Evolutionary conservation across 208 protist species (phyloP), one percentile per base, ranked within the genome.

Genomic region (Trypanosoma melophagium): DNA sequence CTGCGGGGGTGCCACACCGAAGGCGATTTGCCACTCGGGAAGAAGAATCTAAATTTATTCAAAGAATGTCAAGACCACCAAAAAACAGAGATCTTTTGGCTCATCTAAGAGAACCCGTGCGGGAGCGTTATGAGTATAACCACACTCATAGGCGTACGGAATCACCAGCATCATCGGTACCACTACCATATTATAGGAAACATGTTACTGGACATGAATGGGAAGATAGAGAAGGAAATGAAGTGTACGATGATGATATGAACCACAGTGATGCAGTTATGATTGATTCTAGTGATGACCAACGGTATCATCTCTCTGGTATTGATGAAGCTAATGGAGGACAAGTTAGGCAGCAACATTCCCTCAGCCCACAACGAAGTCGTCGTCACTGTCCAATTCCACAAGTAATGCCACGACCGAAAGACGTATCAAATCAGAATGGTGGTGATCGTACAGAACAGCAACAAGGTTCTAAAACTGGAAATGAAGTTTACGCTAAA

Each of bases 281-380:
- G 13, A 41, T 67, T 19, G 65, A 64, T 24, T 64, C 65, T 9
- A 58, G 51, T n/a, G 60, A 60, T 41, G 72, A 68, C n/a, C n/a
- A n/a, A n/a, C 0, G 21, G 58, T 38, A n/a, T 24, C 49, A n/a
- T 12, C n/a, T 16, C 0, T 14, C 8, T 9, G 53, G 21, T 21
- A 10, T 42, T 16, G 54, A 5, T 35, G 28, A 1, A 7, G 28
- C 5, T 35, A 21, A 52, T 13, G 8, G 2, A 38, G 16, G 25
- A 22, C 50, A 25, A 42, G 38, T n/a, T 17, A 51, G 28, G 38
- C 3, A 24, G 38, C 3, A 24, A 12, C 59, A 54, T 17, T 14
- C 22, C 5, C 1, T 2, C 8, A 16, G 16, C 12, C 22, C 5
- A 17, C 52, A 31, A n/a, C 4, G 17, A 16, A 38, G 22, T 10